These are phyloP conservation scores for Hypoxylon sp. DNA, from an alignment of 2,329 filamentous ascomycete species.

Conservation along the genomic window DNA sequence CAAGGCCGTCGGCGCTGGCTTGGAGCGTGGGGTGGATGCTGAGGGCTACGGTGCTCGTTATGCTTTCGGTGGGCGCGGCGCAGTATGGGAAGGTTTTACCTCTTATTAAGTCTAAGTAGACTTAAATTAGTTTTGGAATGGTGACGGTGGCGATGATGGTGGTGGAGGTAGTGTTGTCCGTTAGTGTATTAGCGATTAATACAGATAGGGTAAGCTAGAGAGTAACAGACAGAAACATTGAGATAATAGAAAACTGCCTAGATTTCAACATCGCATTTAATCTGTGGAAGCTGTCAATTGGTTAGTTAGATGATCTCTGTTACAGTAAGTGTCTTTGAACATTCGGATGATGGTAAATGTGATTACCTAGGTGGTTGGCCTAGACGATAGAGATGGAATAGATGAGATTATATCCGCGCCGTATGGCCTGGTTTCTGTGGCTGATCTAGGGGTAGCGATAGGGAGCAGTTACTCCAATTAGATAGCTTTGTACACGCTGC, in stretches of 20 bases:
- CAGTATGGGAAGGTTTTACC: background rate
- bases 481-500: background rate
- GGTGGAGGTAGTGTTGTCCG: background rate
- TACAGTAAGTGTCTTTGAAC: background rate
- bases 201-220: background rate
- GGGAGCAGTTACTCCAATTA: background rate
- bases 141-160: background rate
- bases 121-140: background rate
- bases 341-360: background rate
- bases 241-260: background rate
- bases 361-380: background rate
- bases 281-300: background rate
- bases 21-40: background rate
- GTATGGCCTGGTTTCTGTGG: background rate
- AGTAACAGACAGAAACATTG: background rate
- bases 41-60: background rate
- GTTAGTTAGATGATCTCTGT: background rate
- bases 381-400: background rate
- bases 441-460: background rate
- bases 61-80: background rate
- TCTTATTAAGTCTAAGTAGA: slow-evolving; percentile 1
- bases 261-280: slow-evolving; percentile 1
- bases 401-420: background rate
- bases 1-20: background rate
- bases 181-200: background rate